Evolutionary conservation across 129 eudicot species (phyloP).

Genomic region (Pittosporum tobira): DNA sequence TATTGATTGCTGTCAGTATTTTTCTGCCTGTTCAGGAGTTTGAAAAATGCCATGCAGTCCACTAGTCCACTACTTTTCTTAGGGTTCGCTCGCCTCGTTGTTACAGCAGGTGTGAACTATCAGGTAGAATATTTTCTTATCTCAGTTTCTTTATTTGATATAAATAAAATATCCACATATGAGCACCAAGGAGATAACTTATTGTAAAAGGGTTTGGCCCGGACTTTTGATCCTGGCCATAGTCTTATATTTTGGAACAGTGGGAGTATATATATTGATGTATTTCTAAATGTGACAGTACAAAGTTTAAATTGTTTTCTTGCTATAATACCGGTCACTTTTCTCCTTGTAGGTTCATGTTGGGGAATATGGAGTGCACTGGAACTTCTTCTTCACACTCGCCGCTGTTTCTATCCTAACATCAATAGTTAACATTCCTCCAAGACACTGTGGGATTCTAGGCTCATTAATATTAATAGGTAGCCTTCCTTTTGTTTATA

Average conservation of each 20-base stretch:
- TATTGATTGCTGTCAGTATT: neutral
- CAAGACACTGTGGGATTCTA: constrained; percentile 60
- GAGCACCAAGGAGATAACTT: no score
- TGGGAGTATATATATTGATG: no score
- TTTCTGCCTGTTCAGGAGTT: constrained; percentile 42
- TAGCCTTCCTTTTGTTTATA: constrained; percentile 13
- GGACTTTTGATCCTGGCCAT: no score
- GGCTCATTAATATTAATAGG: constrained; percentile 66
- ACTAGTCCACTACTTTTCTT: constrained; percentile 64
- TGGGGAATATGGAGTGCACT: constrained; percentile 92
- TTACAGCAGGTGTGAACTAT: constrained; percentile 75
- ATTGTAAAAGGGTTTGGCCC: no score
- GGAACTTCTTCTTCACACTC: constrained; percentile 97
- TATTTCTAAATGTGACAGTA: neutral
- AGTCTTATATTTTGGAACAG: no score
- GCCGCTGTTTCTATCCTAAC: constrained; percentile 83
- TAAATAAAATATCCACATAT: neutral
- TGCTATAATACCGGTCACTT: constrained; percentile 1
- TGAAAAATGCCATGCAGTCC: constrained; percentile 49
- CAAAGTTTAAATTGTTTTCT: neutral
- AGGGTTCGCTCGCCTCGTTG: constrained; percentile 79
- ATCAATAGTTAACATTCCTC: constrained; percentile 52
- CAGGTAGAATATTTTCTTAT: constrained; percentile 44
- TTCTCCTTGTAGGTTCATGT: constrained; percentile 65
- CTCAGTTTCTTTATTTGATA: neutral